Conservation (phyloP, 1,284 basidiomycete genomes). For the Naganishia sp. region DNA sequence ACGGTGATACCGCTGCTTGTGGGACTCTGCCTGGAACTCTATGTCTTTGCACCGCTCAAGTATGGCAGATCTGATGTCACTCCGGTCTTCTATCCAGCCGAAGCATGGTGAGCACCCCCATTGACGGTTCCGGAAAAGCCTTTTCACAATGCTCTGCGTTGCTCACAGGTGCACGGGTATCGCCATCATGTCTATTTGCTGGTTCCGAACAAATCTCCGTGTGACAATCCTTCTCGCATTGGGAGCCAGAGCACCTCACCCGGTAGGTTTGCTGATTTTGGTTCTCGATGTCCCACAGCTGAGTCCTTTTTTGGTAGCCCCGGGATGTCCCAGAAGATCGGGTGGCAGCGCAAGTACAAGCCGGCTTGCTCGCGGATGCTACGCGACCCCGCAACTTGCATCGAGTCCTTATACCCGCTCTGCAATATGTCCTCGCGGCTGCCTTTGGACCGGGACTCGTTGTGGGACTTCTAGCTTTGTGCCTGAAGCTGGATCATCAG, state of each 20-base stretch:
- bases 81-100: conserved; percentile 32
- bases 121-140: not conserved
- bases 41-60: conserved; percentile 32
- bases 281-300: not conserved
- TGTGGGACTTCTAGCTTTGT: not conserved
- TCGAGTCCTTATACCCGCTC: conserved; percentile 9
- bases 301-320: not conserved
- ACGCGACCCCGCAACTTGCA: conserved; percentile 11
- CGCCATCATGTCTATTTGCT: conserved; percentile 21
- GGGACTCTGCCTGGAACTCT: conserved; percentile 31
- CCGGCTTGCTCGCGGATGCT: conserved; percentile 8
- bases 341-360: not conserved
- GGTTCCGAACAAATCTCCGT: conserved; percentile 8
- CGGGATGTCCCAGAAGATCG: conserved; percentile 7
- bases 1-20: conserved; percentile 19
- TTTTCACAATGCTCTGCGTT: not conserved
- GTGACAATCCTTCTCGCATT: conserved; percentile 6
- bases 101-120: conserved; percentile 29
- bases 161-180: conserved; percentile 24
- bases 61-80: conserved; percentile 33
- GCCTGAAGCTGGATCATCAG: not conserved
- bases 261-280: not conserved
- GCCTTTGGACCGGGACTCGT: conserved; percentile 19
- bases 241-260: not conserved
- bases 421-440: conserved; percentile 4